Evolutionary conservation across 495 filamentous ascomycete genomes (phyloP), one percentile per base, ranked within the genome.

Genomic region (Immersiella caudata): DNA sequence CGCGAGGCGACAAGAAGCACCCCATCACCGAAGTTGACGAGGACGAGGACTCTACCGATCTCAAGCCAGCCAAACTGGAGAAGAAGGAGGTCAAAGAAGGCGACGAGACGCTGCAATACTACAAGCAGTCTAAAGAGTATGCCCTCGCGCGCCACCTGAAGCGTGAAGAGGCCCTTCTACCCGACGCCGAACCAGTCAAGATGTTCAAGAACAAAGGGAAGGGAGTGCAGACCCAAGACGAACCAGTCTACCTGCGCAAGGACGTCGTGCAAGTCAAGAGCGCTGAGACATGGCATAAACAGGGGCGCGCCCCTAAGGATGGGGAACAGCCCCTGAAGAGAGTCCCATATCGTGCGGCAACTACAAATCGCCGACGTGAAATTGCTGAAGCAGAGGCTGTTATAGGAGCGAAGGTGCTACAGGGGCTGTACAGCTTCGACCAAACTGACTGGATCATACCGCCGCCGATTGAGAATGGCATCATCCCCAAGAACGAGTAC

Each of bases 221-320:
- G 62, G 88, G 86, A 22, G 82, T 84, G 52, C 87, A 88, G 54
- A 76, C 82, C 7, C 89, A 89, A 64, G 85, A 90, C 66, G 92
- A 97, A 71, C 89, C 90, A 8, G 92, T 99, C 2, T 98, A 88
- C 78, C 83, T 82, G 11, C 90, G 94, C 36, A 84, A 84, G 46
- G 94, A 97, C 70, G 87, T 99, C 5, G 86, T 92, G 5, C 79
- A 86, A 66, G 97, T 96, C 74, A 91, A 95, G 72, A 93, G 90
- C n/a, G 89, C 90, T 18, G 95, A 99, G 72, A 96, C 90, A 55
- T 98, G 96, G 96, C 96, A 97, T 73, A 96, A 97, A 73, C 96
- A 98, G 84, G 95, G 95, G 24, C 88, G 94, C 1, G 88, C 86
- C 35, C 84, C 96, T 12, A 86, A 83, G 12, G 73, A 81, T 0